phyloP scores from a whole-genome alignment of 768 basidiomycete genomes.

The Rossbeevera mucosa region DNA sequence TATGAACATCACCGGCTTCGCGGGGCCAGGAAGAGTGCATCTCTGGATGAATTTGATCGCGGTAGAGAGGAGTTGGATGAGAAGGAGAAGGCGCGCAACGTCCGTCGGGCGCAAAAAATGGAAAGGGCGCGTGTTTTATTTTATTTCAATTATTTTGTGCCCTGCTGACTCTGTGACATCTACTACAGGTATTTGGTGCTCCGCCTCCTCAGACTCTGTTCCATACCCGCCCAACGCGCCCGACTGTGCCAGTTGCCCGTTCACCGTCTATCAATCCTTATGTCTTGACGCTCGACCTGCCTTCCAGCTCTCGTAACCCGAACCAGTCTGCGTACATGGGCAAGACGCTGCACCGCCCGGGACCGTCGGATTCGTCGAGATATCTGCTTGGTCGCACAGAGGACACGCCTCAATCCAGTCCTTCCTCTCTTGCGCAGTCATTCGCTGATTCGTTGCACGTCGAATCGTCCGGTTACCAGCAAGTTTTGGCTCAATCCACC shows the following conservation, averaged over 20 bases:
- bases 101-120: slow-evolving; percentile 80
- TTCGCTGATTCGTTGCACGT: slow-evolving; percentile 19
- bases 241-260: slow-evolving; percentile 27
- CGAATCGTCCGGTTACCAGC: slow-evolving; percentile 16
- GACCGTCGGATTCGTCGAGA: slow-evolving; percentile 61
- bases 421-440: slow-evolving; percentile 17
- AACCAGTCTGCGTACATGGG: slow-evolving; percentile 48
- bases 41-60: slow-evolving; percentile 54
- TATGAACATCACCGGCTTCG: slow-evolving; percentile 43
- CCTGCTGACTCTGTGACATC: slow-evolving; percentile 5
- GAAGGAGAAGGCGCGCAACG: slow-evolving; percentile 73
- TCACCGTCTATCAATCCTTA: slow-evolving; percentile 20
- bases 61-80: slow-evolving; percentile 67
- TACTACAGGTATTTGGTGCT: slow-evolving; percentile 73
- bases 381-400: slow-evolving; percentile 40
- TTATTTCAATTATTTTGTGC: neutral
- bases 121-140: slow-evolving; percentile 55
- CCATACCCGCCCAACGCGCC: slow-evolving; percentile 54
- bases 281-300: slow-evolving; percentile 17
- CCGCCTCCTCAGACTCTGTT: slow-evolving; percentile 78
- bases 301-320: slow-evolving; percentile 34
- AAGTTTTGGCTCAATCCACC: slow-evolving; percentile 34
- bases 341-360: slow-evolving; percentile 46
- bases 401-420: slow-evolving; percentile 15
- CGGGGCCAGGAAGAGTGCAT: slow-evolving; percentile 41